Percentiles rank a stretch among this genome's conserved stretches.
Conservation (phyloP, 169 alveolate genomes). For the Plasmodium inui region DNA sequence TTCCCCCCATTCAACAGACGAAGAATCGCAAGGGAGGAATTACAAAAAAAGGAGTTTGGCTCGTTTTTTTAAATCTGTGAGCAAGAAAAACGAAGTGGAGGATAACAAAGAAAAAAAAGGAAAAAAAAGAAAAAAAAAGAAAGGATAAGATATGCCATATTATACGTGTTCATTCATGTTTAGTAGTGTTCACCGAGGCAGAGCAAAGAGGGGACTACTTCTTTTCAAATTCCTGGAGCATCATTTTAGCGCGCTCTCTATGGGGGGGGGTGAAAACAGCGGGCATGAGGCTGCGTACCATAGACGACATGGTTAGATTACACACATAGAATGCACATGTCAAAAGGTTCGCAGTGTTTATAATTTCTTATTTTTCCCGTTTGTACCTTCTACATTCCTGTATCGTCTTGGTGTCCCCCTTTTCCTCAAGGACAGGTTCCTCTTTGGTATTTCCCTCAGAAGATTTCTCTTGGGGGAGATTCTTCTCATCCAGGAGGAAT, state of each 20-base stretch:
- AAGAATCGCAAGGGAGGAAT: constrained; percentile 63
- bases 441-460: not conserved
- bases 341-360: not conserved
- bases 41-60: constrained; percentile 73
- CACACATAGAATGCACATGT: not conserved
- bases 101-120: not conserved
- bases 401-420: constrained; percentile 18
- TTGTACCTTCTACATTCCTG: constrained; percentile 46
- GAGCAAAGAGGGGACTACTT: constrained; percentile 5
- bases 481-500: constrained; percentile 19
- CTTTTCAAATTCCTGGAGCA: constrained; percentile 46
- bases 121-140: not conserved
- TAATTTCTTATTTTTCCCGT: not conserved
- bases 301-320: not conserved
- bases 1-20: constrained; percentile 16
- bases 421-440: not conserved
- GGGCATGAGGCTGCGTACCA: not conserved
- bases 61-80: constrained; percentile 51
- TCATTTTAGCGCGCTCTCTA: constrained; percentile 49
- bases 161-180: not conserved
- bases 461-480: not conserved
- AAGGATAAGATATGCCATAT: not conserved
- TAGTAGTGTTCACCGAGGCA: not conserved
- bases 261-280: not conserved
- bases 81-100: not conserved